A percentile compares a stretch with the other conserved stretches of the same genome.
Conservation (phyloP, 2,329 filamentous ascomycete genomes). For the Colletotrichum coccodes region DNA sequence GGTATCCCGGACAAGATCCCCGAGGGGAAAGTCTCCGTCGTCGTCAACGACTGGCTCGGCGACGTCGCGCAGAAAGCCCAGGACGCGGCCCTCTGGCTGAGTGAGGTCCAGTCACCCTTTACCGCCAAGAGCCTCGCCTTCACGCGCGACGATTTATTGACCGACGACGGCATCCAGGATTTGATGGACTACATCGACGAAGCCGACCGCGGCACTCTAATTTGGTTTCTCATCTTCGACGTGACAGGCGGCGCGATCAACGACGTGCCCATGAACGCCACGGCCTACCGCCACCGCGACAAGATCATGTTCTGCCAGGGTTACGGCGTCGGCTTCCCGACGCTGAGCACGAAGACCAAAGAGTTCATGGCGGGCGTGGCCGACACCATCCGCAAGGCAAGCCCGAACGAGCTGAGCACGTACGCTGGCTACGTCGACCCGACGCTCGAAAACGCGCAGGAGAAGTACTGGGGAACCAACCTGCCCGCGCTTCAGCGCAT, state of each 20-base stretch:
- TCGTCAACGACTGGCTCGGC: conserved; percentile 72
- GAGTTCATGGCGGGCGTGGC: conserved; percentile 64
- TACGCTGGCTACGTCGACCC: conserved; percentile 74
- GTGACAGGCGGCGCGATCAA: conserved; percentile 68
- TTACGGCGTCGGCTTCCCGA: conserved; percentile 63
- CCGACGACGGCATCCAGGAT: conserved; percentile 53
- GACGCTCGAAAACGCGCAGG: conserved; percentile 53
- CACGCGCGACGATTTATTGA: conserved; percentile 57
- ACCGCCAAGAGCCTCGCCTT: conserved; percentile 69
- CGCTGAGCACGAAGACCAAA: conserved; percentile 55
- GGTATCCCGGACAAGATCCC: conserved; percentile 62
- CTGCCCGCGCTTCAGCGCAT: conserved; percentile 56
- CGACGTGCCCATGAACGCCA: conserved; percentile 64
- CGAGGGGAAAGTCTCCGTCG: conserved; percentile 46
- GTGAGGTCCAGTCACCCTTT: conserved; percentile 60
- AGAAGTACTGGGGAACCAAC: conserved; percentile 66
- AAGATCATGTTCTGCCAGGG: conserved; percentile 72
- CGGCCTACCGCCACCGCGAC: conserved; percentile 72
- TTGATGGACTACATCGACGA: conserved; percentile 65
- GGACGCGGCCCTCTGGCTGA: conserved; percentile 56
- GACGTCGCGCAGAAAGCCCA: conserved; percentile 64
- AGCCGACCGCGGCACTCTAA: conserved; percentile 58
- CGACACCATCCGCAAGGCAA: conserved; percentile 48
- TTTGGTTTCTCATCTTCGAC: conserved; percentile 73
- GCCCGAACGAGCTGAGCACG: conserved; percentile 54